Percentiles rank a stretch among this genome's conserved stretches.
Evolutionary conservation across 202 grass and related monocot species (phyloP).

Genomic region (Digitaria exilis): DNA sequence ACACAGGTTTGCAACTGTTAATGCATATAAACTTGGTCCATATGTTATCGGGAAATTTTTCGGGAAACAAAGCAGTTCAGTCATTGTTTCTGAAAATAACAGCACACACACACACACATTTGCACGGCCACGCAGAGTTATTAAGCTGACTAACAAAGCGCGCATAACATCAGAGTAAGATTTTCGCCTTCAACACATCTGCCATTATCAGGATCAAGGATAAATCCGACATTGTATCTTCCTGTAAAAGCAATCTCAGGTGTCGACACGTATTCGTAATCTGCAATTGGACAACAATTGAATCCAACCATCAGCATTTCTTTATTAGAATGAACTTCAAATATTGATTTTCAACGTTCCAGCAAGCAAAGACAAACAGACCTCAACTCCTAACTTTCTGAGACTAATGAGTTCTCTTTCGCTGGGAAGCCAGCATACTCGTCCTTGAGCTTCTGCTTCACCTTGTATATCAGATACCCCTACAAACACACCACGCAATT

Average conservation of each 20-base stretch:
- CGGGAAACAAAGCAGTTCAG: too few species aligned
- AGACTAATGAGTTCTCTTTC: constrained; percentile 50
- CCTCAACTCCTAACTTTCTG: constrained; percentile 80
- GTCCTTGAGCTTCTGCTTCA: constrained; percentile 88
- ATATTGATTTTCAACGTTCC: constrained; percentile 13
- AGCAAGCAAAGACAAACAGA: constrained; percentile 59
- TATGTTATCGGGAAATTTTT: too few species aligned
- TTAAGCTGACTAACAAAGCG: too few species aligned
- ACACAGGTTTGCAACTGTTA: too few species aligned
- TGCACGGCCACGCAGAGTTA: too few species aligned
- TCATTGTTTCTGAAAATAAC: too few species aligned
- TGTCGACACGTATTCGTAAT: constrained; percentile 67
- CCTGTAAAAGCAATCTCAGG: constrained; percentile 56
- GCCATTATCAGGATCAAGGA: constrained; percentile 80
- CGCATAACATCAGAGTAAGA: too few species aligned
- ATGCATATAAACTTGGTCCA: too few species aligned
- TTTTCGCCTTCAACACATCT: constrained; percentile 62
- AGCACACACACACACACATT: too few species aligned
- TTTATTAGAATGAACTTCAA: background rate
- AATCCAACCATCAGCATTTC: background rate
- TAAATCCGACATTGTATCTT: constrained; percentile 92
- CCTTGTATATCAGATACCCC: constrained; percentile 79
- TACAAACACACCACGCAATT: constrained; percentile 25
- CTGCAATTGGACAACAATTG: constrained; percentile 29
- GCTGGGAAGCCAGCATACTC: constrained; percentile 68